Percentiles rank a stretch among this genome's conserved stretches.
phyloP scores from a whole-genome alignment of 2,329 filamentous ascomycete genomes.

The Neofusicoccum sp. region DNA sequence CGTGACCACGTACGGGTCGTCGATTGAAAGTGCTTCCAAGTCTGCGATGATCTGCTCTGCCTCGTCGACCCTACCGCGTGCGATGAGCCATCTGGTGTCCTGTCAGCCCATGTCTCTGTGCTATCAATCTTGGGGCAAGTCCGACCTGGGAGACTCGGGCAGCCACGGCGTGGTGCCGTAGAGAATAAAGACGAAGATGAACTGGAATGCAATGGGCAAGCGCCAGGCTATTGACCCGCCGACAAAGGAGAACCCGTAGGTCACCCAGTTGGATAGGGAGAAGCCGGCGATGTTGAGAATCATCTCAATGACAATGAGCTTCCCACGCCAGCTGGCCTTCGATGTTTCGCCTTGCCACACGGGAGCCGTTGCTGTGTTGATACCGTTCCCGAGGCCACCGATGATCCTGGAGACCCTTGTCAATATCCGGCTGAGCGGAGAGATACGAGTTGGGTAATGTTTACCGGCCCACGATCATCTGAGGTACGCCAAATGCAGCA shows the following conservation, averaged over 20 bases:
- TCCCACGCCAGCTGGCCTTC: constrained; percentile 41
- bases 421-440: neutral
- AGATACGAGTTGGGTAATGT: neutral
- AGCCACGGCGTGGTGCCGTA: constrained; percentile 48
- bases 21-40: constrained; percentile 44
- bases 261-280: constrained; percentile 52
- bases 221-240: constrained; percentile 45
- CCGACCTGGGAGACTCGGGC: constrained; percentile 43
- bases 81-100: constrained; percentile 42
- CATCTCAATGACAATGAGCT: constrained; percentile 49
- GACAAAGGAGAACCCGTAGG: constrained; percentile 50
- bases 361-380: constrained; percentile 51
- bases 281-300: constrained; percentile 54
- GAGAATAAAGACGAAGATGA: constrained; percentile 50
- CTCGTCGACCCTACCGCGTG: constrained; percentile 44
- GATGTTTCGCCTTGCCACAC: constrained; percentile 54
- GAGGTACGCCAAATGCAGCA: constrained; percentile 43
- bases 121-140: neutral
- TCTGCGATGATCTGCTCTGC: constrained; percentile 51
- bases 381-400: constrained; percentile 50
- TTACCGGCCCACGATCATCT: constrained; percentile 50
- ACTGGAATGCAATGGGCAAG: constrained; percentile 49
- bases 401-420: constrained; percentile 35
- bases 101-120: neutral
- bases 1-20: constrained; percentile 47